Conservation (phyloP, 2,329 filamentous ascomycete genomes). For the Nemania sp. region DNA sequence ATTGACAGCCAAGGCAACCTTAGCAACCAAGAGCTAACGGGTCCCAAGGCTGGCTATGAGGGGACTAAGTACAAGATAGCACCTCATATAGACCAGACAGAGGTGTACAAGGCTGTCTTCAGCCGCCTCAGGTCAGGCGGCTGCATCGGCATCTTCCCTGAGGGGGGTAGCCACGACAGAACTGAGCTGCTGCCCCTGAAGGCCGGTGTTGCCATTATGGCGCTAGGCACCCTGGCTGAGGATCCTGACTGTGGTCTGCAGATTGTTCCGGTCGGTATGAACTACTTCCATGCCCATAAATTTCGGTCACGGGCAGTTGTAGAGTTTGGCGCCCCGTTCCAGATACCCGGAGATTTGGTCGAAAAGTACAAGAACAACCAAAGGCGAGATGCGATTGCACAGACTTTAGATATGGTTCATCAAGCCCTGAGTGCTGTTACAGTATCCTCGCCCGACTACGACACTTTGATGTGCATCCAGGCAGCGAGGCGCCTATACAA, state of each 20-base stretch:
- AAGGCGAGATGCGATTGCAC: conserved; percentile 86
- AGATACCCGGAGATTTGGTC: conserved; percentile 84
- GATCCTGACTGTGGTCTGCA: conserved; percentile 89
- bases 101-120: conserved; percentile 95
- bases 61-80: conserved; percentile 89
- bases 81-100: conserved; percentile 92
- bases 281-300: conserved; percentile 99
- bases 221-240: conserved; percentile 86
- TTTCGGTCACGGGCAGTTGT: conserved; percentile 96
- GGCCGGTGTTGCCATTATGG: conserved; percentile 98
- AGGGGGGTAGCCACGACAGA: conserved; percentile 95
- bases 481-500: conserved; percentile 93
- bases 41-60: conserved; percentile 71
- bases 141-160: conserved; percentile 96
- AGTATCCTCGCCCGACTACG: conserved; percentile 92
- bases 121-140: conserved; percentile 82
- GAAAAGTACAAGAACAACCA: conserved; percentile 86
- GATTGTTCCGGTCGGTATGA: conserved; percentile 98
- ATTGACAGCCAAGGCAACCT: conserved; percentile 75
- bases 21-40: conserved; percentile 65
- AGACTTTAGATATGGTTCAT: conserved; percentile 87
- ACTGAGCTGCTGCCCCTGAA: conserved; percentile 92
- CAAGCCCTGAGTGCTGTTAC: conserved; percentile 88
- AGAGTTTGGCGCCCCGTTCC: conserved; percentile 91
- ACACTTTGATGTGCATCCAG: conserved; percentile 97